Evolutionary conservation across 352 stramenopile genomes (phyloP), one percentile per base, ranked within the genome.

Genomic region (Phytophthora ohioensis): DNA sequence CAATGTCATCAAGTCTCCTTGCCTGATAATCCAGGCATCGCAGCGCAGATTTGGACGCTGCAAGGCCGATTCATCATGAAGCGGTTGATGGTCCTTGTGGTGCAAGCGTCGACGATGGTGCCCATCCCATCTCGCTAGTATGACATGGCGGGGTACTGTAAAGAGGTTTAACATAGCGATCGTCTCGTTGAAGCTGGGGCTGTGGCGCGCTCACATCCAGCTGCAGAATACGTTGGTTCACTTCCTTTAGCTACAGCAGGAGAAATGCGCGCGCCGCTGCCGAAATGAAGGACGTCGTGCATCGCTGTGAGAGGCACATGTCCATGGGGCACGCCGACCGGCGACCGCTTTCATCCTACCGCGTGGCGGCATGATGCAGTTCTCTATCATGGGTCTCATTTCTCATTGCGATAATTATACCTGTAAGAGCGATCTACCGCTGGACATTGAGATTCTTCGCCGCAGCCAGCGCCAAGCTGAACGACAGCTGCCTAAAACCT

Each of bases 401-500:
- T 31, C 32, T 57, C 38, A 48, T 38, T 60, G 11, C 38, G 38
- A 36, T 12, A 39, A 57, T n/a, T 49, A 52, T 39, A 27, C 47
- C 10, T 59, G 35, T 6, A 46, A 10, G 31, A 9, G 47, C 35
- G 51, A 49, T 39, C 39, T 53, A 62, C 21, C 55, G 66, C 9
- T 46, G 21, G 12, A 46, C 32, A 34, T 61, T 54, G 34, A 69
- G 31, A 69, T 65, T 69, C 30, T 65, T 74, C 31, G 67, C 67
- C 3, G 60, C 53, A 36, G 61, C 47, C 4, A 69, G 36, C 15
- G 59, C 59, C 39, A 74, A 57, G 10, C 36, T 51, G 46, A 74
- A 58, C 12, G 66, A 73, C 31, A 64, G 45, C 30, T 64, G 43
- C 15, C 66, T 45, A 17, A 73, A 73, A 12, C 66, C 66, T 73